A percentile compares a stretch with the other conserved stretches of the same genome.
Evolutionary conservation across 163 green algal genomes (phyloP).

Genomic region (Dunaliella salina): DNA sequence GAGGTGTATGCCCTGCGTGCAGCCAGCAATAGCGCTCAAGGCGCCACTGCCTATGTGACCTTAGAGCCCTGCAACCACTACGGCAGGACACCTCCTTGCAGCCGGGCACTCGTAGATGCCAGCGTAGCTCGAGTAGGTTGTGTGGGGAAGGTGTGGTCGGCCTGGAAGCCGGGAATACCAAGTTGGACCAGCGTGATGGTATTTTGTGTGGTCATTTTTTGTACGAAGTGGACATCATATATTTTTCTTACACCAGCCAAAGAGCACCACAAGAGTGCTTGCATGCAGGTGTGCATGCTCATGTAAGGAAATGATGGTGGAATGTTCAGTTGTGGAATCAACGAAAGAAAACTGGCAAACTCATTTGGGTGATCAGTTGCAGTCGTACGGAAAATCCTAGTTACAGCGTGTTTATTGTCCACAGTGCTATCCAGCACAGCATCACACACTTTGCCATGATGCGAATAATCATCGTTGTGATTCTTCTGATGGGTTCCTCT

Average conservation of each 20-base stretch:
- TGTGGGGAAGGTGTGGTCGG: not conserved
- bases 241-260: too few species aligned
- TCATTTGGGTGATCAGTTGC: not conserved
- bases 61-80: conserved; percentile 98
- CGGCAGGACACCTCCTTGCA: conserved; percentile 92
- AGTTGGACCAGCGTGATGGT: too few species aligned
- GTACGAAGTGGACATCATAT: too few species aligned
- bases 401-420: not conserved
- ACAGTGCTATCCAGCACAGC: not conserved
- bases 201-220: too few species aligned
- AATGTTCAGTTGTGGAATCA: too few species aligned
- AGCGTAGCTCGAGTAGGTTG: conserved; percentile 67
- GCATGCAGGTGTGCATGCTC: too few species aligned
- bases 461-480: not conserved
- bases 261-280: too few species aligned
- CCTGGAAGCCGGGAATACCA: not conserved
- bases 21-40: conserved; percentile 52
- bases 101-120: conserved; percentile 81
- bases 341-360: not conserved
- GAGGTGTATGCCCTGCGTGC: conserved; percentile 93
- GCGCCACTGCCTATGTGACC: conserved; percentile 96
- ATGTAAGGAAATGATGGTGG: too few species aligned
- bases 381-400: too few species aligned
- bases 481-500: not conserved
- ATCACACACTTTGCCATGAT: not conserved